A percentile compares a stretch with the other conserved stretches of the same genome.
phyloP scores from a whole-genome alignment of 2,329 filamentous ascomycete genomes.

The Lachnellula hyalina region DNA sequence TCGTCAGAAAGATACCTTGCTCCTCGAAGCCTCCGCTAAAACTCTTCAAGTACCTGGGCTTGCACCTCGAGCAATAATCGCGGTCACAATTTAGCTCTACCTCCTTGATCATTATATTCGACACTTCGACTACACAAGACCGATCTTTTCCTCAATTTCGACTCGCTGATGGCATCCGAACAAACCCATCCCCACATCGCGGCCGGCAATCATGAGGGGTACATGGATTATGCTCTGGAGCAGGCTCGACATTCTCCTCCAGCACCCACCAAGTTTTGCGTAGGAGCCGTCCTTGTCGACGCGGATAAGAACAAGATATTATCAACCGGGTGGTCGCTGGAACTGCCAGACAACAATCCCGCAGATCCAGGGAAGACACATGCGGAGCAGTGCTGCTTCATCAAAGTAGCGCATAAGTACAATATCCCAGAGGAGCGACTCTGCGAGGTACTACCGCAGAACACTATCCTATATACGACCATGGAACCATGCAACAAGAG shows the following conservation, averaged over 20 bases:
- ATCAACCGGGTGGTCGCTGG: constrained; percentile 80
- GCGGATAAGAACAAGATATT: constrained; percentile 53
- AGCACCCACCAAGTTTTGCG: constrained; percentile 83
- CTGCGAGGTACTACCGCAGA: constrained; percentile 44
- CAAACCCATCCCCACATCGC: constrained; percentile 15
- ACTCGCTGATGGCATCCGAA: constrained; percentile 12
- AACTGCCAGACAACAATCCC: constrained; percentile 47
- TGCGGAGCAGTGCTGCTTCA: constrained; percentile 83
- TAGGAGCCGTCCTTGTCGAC: constrained; percentile 76
- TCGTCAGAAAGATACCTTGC: no score
- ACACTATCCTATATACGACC: constrained; percentile 72
- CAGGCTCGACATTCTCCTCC: constrained; percentile 73
- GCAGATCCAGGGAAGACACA: constrained; percentile 72
- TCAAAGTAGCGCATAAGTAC: constrained; percentile 56
- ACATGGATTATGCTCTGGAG: constrained; percentile 65
- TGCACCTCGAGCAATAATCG: no score
- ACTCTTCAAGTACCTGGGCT: no score
- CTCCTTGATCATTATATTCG: not conserved
- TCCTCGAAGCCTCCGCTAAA: no score
- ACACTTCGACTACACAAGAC: not conserved
- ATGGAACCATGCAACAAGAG: constrained; percentile 78
- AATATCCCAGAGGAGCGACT: constrained; percentile 49
- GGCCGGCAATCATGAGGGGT: constrained; percentile 28
- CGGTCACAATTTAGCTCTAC: not conserved
- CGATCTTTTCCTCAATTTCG: not conserved